Percentiles rank a stretch among this genome's conserved stretches.
phyloP scores from a whole-genome alignment of 2,329 filamentous ascomycete species.

The Bipolaris bicolor region DNA sequence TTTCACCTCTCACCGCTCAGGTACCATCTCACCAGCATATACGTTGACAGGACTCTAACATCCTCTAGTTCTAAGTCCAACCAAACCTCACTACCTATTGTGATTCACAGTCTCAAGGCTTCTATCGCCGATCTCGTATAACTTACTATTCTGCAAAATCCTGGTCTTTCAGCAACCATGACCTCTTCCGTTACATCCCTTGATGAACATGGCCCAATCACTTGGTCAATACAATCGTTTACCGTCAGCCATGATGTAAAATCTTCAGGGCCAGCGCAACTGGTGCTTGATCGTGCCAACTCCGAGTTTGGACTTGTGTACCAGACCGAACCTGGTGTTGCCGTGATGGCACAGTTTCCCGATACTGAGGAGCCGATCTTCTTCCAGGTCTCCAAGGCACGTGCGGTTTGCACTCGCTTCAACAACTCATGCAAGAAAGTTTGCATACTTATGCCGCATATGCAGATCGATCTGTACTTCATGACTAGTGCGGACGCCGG shows the following conservation, averaged over 20 bases:
- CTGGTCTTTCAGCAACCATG: not conserved
- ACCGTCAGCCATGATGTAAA: conserved; percentile 15
- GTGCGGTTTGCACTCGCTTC: conserved; percentile 19
- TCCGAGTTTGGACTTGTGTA: conserved; percentile 26
- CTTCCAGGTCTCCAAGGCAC: conserved; percentile 18
- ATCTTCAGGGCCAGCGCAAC: not conserved
- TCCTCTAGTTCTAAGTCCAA: not conserved
- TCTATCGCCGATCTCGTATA: not conserved
- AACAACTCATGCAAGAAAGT: conserved; percentile 24
- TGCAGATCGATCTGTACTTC: conserved; percentile 29
- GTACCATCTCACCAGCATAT: not conserved
- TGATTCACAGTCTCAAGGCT: not conserved
- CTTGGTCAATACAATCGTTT: conserved; percentile 21
- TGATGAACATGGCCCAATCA: not conserved
- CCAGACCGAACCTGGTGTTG: not conserved
- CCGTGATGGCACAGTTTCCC: conserved; percentile 7
- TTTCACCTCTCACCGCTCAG: not conserved
- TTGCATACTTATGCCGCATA: conserved; percentile 17
- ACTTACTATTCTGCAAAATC: not conserved
- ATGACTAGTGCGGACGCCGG: conserved; percentile 4
- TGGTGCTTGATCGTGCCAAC: conserved; percentile 25
- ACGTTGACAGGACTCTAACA: not conserved
- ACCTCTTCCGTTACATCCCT: not conserved
- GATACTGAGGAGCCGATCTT: conserved; percentile 23
- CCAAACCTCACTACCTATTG: not conserved